Evolutionary conservation across 2,329 filamentous ascomycete genomes (phyloP).

Genomic region (Botryotinia convoluta): DNA sequence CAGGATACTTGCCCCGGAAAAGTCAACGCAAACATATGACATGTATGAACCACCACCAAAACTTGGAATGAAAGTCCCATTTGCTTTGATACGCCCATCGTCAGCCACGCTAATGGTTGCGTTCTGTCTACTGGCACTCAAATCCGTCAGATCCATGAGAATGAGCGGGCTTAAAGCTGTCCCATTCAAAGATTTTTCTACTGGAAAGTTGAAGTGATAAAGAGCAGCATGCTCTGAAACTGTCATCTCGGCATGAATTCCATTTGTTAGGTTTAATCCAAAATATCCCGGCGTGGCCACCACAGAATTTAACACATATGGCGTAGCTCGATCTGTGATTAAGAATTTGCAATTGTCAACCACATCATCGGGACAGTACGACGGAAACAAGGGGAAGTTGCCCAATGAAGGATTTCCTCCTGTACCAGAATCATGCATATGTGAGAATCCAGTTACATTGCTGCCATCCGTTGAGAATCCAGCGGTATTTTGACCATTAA

Average conservation of each 20-base stretch:
- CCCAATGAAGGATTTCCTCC: constrained; percentile 47
- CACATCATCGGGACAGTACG: constrained; percentile 45
- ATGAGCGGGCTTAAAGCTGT: constrained; percentile 51
- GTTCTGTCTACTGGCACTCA: constrained; percentile 58
- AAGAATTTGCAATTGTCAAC: constrained; percentile 57
- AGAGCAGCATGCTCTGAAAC: constrained; percentile 60
- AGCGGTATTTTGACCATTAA: constrained; percentile 46
- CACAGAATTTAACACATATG: constrained; percentile 46
- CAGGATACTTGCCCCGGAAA: constrained; percentile 53
- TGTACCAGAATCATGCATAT: constrained; percentile 46
- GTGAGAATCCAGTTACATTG: constrained; percentile 51
- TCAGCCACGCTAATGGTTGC: constrained; percentile 54
- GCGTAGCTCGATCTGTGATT: constrained; percentile 47
- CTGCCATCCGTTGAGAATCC: constrained; percentile 48
- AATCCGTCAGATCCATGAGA: constrained; percentile 62
- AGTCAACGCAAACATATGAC: constrained; percentile 66
- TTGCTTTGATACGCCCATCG: constrained; percentile 60
- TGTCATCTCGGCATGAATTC: constrained; percentile 64
- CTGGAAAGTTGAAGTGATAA: constrained; percentile 62
- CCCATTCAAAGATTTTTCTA: constrained; percentile 38
- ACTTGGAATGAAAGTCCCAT: constrained; percentile 59
- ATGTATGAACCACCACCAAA: constrained; percentile 61
- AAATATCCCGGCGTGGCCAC: constrained; percentile 64
- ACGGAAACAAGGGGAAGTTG: constrained; percentile 48
- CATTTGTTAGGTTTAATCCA: constrained; percentile 54